These are phyloP conservation scores for Chalciporus chontae DNA, from an alignment of 768 basidiomycete species.

Conservation along the genomic window DNA sequence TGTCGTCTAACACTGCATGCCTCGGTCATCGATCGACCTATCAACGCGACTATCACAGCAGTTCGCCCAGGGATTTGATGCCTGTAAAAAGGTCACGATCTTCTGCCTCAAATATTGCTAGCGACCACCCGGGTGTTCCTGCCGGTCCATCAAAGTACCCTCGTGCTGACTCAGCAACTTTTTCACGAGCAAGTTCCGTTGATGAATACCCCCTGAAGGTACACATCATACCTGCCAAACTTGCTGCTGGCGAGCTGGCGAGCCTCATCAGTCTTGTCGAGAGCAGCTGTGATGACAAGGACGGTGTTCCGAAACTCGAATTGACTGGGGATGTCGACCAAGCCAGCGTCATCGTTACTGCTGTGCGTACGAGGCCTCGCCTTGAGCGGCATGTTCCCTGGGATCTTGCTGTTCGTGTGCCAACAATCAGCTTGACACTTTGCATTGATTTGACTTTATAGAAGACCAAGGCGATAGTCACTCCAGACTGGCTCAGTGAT, in stretches of 20 bases:
- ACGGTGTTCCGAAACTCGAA: conserved; percentile 22
- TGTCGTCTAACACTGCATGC: too few species aligned
- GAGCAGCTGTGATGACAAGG: neutral
- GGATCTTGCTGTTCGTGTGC: conserved; percentile 55
- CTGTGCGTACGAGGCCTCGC: conserved; percentile 60
- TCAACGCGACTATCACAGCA: neutral
- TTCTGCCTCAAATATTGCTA: neutral
- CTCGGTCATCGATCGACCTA: too few species aligned
- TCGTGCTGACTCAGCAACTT: neutral
- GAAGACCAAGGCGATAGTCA: conserved; percentile 66
- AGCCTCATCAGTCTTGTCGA: conserved; percentile 28
- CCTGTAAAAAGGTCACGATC: conserved; percentile 10
- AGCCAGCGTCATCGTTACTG: conserved; percentile 67
- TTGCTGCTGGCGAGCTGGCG: conserved; percentile 19
- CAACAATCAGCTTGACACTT: neutral
- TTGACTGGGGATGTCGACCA: conserved; percentile 40
- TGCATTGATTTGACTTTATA: conserved; percentile 24
- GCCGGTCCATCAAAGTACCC: conserved; percentile 14
- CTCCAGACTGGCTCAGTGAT: conserved; percentile 66
- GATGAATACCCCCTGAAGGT: conserved; percentile 17
- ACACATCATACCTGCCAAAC: conserved; percentile 33
- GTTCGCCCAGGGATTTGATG: conserved; percentile 5
- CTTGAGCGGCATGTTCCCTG: conserved; percentile 68
- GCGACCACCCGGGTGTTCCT: neutral
- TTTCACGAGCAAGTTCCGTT: conserved; percentile 1